phyloP scores from a whole-genome alignment of 495 filamentous ascomycete species.

The Xylaria cubensis region DNA sequence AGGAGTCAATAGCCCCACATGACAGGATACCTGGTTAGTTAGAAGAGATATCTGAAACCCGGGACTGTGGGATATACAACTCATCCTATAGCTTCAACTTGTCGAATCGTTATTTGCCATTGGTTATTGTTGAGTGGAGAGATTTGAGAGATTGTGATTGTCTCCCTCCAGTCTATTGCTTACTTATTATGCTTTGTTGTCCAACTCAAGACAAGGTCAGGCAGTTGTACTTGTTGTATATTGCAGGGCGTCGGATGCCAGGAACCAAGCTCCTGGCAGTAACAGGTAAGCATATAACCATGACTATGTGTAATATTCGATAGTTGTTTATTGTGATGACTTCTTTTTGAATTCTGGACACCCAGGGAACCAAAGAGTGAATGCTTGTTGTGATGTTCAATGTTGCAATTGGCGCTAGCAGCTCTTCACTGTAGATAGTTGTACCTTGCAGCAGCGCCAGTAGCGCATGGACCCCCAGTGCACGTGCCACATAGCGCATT shows the following conservation, averaged over 20 bases:
- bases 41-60: slow-evolving; percentile 12
- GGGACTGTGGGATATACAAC: not conserved
- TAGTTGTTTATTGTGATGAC: not conserved
- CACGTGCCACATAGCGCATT: slow-evolving; percentile 21
- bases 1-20: slow-evolving; percentile 7
- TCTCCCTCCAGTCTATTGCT: not conserved
- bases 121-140: not conserved
- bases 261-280: not conserved
- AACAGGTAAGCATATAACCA: not conserved
- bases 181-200: not conserved
- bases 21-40: not conserved
- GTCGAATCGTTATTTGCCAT: not conserved
- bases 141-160: not conserved
- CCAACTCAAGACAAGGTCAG: not conserved
- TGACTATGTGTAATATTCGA: not conserved
- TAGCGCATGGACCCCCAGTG: not conserved
- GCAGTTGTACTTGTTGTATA: not conserved
- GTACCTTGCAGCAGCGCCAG: slow-evolving; percentile 6
- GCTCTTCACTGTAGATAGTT: not conserved
- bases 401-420: no score
- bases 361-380: not conserved
- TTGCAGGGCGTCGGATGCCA: not conserved
- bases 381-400: not conserved
- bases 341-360: no score
- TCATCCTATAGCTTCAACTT: not conserved